Evolutionary conservation across 345 rosid species (phyloP).

Genomic region (Moringa oleifera): DNA sequence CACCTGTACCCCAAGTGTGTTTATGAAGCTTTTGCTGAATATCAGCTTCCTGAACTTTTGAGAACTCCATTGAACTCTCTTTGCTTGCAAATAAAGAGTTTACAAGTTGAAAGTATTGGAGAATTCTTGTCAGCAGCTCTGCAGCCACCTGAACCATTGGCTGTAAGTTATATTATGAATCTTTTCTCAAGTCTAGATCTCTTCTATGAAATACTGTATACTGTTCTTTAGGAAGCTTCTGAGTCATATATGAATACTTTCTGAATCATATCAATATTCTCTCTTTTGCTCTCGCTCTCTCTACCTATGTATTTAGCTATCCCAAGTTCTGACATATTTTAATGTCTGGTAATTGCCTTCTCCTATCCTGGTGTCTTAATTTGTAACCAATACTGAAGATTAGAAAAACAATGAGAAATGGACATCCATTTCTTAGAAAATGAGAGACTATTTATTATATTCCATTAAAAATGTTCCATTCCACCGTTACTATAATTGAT

Average conservation of each 20-base stretch:
- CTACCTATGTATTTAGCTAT: no score
- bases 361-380: no score
- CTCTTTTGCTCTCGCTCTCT: no score
- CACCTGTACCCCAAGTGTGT: constrained; percentile 89
- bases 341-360: no score
- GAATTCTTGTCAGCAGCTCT: constrained; percentile 94
- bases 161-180: constrained; percentile 54
- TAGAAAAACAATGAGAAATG: no score
- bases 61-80: constrained; percentile 98
- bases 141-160: constrained; percentile 84
- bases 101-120: constrained; percentile 82
- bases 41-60: constrained; percentile 98
- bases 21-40: constrained; percentile 91
- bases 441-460: no score
- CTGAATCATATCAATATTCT: no score
- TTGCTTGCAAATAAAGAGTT: constrained; percentile 97
- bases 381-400: constrained; percentile 26
- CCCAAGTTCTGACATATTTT: no score
- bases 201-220: background rate
- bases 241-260: no score
- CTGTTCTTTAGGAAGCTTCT: background rate
- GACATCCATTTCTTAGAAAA: no score
- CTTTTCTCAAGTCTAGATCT: constrained; percentile 1
- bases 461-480: no score
- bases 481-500: no score